Base-by-base conservation (phyloP, 1,284 basidiomycete species). In the Phlebopus sp. region DNA sequence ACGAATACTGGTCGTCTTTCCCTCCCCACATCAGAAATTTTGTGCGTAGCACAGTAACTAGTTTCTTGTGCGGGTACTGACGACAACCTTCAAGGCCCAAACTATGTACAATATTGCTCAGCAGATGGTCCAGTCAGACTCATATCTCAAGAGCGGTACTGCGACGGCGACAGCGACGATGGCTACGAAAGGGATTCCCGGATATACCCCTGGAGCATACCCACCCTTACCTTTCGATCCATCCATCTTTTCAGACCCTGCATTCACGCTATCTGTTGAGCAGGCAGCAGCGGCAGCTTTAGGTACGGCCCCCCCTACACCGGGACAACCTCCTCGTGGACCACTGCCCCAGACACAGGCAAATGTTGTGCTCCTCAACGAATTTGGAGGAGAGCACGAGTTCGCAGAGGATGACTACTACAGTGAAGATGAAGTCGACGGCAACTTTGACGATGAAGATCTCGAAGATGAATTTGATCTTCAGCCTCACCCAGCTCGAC, bases 31-130 rank as follows among this genome's bases (percentile, higher is more conserved):
- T 78, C 58, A 73, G 74, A 64, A 74, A 70, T 56, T 79, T 78
- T 60, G 77, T 78, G 67, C 68, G 74, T 50, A 51, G 47, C 56
- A 64, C 64, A 57, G 59, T 57, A 58, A 57, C 59, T 58, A 51
- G 61, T 55, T 56, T 56, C 54, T 57, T 54, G 47, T 51, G n/a
- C 15, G 27, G 31, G 47, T 15, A 4, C 59, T 71, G 68, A 70
- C 56, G 57, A 61, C 58, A 49, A 54, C 59, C 39, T 55, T 54
- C 53, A 69, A 78, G 75, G 72, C 73, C 41, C 74, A 78, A 66
- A 74, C 79, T 29, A 81, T 86, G 77, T 82, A 83, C 59, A 75
- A 80, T 47, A 78, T 84, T 58, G 83, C 83, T 29, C 83, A 85
- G 58, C 81, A 82, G 62, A 80, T 84, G 62, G 74, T 81, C 9